Evolutionary conservation across 1,284 basidiomycete genomes (phyloP).

Genomic region (Somion occarium): DNA sequence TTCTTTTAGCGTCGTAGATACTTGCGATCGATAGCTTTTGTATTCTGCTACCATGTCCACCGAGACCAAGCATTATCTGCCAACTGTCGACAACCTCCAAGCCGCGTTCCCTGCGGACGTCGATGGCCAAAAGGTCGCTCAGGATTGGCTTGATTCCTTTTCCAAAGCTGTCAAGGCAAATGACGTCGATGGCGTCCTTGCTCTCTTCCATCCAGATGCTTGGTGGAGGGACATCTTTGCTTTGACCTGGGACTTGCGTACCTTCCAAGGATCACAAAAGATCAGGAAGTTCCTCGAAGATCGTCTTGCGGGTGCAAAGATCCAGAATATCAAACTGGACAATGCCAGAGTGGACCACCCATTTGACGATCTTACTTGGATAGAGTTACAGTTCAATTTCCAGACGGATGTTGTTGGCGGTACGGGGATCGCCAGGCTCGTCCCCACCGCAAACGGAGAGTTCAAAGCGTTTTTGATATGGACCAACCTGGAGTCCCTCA

Average conservation of each 20-base stretch:
- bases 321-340: constrained; percentile 34
- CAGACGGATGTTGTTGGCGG: constrained; percentile 41
- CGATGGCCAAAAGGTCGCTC: constrained; percentile 29
- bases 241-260: constrained; percentile 58
- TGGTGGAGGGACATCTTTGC: constrained; percentile 54
- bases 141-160: constrained; percentile 43
- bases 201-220: constrained; percentile 38
- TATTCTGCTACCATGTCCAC: background rate
- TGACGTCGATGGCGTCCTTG: constrained; percentile 30
- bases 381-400: constrained; percentile 49
- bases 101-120: constrained; percentile 17
- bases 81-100: constrained; percentile 5
- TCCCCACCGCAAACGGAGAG: constrained; percentile 33
- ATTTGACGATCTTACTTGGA: constrained; percentile 50
- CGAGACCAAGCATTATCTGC: background rate
- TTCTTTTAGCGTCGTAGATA: too few species aligned
- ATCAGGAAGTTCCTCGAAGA: constrained; percentile 41
- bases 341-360: constrained; percentile 32
- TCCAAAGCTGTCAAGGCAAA: constrained; percentile 26
- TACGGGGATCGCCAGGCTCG: constrained; percentile 45
- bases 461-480: constrained; percentile 54
- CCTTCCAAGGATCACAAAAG: constrained; percentile 38
- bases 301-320: constrained; percentile 32
- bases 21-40: background rate
- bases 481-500: constrained; percentile 51